These are phyloP conservation scores for Pulveroboletus sp. DNA, from an alignment of 768 basidiomycete species.

Conservation along the genomic window DNA sequence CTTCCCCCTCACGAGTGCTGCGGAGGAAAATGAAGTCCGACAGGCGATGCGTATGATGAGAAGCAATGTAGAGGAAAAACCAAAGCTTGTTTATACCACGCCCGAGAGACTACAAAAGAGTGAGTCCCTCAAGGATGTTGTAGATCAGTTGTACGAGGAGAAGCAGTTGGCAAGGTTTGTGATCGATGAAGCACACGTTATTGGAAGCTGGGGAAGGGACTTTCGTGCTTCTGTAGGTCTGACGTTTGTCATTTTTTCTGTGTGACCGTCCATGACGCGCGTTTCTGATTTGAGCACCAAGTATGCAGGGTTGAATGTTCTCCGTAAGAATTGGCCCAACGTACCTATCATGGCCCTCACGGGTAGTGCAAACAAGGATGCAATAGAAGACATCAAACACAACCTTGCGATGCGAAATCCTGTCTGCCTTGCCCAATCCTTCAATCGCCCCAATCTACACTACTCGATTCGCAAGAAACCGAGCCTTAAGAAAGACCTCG, in stretches of 20 bases:
- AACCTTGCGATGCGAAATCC: conserved; percentile 61
- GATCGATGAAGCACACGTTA: conserved; percentile 95
- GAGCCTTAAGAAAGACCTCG: conserved; percentile 37
- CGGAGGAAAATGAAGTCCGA: conserved; percentile 35
- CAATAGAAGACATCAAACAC: conserved; percentile 71
- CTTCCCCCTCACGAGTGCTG: conserved; percentile 62
- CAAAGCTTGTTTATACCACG: conserved; percentile 79
- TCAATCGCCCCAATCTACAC: conserved; percentile 88
- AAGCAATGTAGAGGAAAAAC: conserved; percentile 37
- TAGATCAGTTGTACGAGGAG: conserved; percentile 53
- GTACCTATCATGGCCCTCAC: conserved; percentile 96
- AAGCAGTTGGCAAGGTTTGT: conserved; percentile 80
- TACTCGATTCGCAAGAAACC: conserved; percentile 61
- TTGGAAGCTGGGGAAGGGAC: conserved; percentile 91
- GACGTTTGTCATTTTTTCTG: background rate
- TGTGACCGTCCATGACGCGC: background rate
- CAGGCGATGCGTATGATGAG: conserved; percentile 42
- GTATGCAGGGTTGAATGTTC: conserved; percentile 62
- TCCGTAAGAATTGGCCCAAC: conserved; percentile 70
- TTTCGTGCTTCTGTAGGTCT: conserved; percentile 74
- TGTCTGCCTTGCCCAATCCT: conserved; percentile 67
- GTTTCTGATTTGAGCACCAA: conserved; percentile 29
- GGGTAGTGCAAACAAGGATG: conserved; percentile 82
- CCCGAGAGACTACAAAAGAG: conserved; percentile 83
- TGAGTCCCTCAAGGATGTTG: conserved; percentile 45